Evolutionary conservation across 441 rosid species (phyloP), one percentile per base, ranked within the genome.

Genomic region (Sinapis alba): DNA sequence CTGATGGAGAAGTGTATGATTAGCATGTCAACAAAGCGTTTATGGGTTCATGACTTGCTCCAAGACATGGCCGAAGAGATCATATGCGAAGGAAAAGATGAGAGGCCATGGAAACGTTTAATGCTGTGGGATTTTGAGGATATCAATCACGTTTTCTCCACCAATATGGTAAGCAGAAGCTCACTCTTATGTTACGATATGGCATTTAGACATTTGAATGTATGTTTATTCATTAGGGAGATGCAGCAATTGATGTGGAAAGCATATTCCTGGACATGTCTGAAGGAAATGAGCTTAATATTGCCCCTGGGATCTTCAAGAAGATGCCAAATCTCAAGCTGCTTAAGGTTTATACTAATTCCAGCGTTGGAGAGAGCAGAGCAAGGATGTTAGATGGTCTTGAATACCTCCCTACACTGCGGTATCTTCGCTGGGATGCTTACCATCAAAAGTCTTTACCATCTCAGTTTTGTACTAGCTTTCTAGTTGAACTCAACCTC

Each of bases 1-100:
- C 77, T 84, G 57, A 21, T 45, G 10, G 62, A 77, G 11, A 84
- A 60, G 69, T 69, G 81, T 53, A 75, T 82, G 57, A 57, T 84
- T 36, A 64, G 63, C 10, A 4, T 69, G 13, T 61, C 38, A n/a
- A 50, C 38, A 3, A 74, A 8, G 28, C 4, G 71, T 15, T 89
- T 84, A 6, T 50, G 69, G 79, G 84, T 85, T 72, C 89, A 85
- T 69, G 80, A 80, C 71, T 75, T 85, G 69, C 81, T 86, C 3
- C 77, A 72, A 64, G 87, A 86, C 72, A 83, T 90, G 90, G 95
- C 82, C 11, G 72, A 81, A 75, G 84, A 83, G 27, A 79, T 89
- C 50, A 77, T 85, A 51, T 80, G 80, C n/a, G 68, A 81, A 59
- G 84, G 80, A 38, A 84, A 79, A 7, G 68, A 74, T 2, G 74